These are phyloP conservation scores for Neocucurbitaria cava DNA, from an alignment of 2,329 filamentous ascomycete species.

Conservation along the genomic window DNA sequence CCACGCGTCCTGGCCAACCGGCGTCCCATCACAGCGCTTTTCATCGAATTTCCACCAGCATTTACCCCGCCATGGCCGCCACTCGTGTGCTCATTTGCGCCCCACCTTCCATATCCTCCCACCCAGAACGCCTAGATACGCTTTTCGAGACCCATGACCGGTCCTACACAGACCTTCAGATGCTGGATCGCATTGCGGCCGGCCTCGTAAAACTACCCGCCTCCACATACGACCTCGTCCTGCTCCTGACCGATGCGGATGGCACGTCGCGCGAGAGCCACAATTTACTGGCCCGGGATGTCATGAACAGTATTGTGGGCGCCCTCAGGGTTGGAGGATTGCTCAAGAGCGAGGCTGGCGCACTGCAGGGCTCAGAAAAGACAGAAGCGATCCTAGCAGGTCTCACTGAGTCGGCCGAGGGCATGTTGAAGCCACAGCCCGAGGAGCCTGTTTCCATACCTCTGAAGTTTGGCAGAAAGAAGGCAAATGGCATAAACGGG, in stretches of 20 bases:
- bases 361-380: constrained; percentile 62
- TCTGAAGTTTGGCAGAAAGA: constrained; percentile 71
- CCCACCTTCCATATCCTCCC: constrained; percentile 85
- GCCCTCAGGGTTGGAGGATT: constrained; percentile 74
- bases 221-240: constrained; percentile 80
- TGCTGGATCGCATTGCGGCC: constrained; percentile 90
- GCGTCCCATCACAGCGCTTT: neutral
- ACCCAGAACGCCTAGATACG: constrained; percentile 76
- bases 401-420: constrained; percentile 67
- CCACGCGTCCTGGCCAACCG: neutral
- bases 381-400: constrained; percentile 88
- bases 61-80: constrained; percentile 39
- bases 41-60: neutral
- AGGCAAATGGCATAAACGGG: constrained; percentile 50
- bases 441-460: constrained; percentile 64
- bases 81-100: constrained; percentile 81
- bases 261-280: constrained; percentile 68
- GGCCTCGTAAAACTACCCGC: constrained; percentile 79
- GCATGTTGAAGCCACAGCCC: constrained; percentile 77
- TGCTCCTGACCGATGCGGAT: constrained; percentile 82
- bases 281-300: constrained; percentile 69
- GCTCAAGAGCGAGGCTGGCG: constrained; percentile 72
- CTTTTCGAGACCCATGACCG: constrained; percentile 78
- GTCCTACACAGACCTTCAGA: constrained; percentile 84
- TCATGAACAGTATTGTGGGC: constrained; percentile 73